phyloP scores from a whole-genome alignment of 208 protist genomes.

The Trypanosomatidae sp. region DNA sequence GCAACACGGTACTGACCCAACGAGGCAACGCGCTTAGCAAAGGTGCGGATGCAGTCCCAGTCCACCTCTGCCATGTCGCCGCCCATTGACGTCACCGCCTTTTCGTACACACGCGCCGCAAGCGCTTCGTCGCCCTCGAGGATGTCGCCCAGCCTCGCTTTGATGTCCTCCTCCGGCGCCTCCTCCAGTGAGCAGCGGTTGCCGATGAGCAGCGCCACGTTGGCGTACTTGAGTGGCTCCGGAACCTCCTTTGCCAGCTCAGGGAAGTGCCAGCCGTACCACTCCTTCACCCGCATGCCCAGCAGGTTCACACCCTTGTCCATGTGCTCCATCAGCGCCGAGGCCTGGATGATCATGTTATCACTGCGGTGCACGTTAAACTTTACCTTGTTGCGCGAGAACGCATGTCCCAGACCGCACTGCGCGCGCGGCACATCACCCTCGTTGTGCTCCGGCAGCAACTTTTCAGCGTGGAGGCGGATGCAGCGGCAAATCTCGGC shows the following conservation, averaged over 20 bases:
- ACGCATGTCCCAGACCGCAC: conserved; percentile 98
- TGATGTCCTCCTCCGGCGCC: conserved; percentile 71
- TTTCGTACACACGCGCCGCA: conserved; percentile 88
- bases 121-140: conserved; percentile 83
- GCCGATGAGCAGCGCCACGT: conserved; percentile 89
- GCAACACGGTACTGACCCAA: conserved; percentile 92
- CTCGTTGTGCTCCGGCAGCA: conserved; percentile 93
- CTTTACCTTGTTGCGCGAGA: conserved; percentile 99
- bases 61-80: conserved; percentile 96
- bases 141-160: conserved; percentile 73
- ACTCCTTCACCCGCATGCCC: conserved; percentile 99
- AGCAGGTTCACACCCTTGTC: conserved; percentile 99
- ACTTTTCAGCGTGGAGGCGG: conserved; percentile 95
- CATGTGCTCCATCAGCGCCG: conserved; percentile 98
- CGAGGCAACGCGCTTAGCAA: conserved; percentile 94
- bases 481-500: conserved; percentile 95
- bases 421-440: conserved; percentile 96
- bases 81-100: conserved; percentile 97
- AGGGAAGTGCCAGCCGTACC: conserved; percentile 99
- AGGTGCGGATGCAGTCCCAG: conserved; percentile 95
- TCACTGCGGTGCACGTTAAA: conserved; percentile 99
- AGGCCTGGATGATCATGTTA: conserved; percentile 99
- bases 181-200: conserved; percentile 76
- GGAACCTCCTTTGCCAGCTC: conserved; percentile 97
- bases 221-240: conserved; percentile 96